Base-by-base conservation (phyloP, 2,329 filamentous ascomycete species). In the Bipolaris victoriae region DNA sequence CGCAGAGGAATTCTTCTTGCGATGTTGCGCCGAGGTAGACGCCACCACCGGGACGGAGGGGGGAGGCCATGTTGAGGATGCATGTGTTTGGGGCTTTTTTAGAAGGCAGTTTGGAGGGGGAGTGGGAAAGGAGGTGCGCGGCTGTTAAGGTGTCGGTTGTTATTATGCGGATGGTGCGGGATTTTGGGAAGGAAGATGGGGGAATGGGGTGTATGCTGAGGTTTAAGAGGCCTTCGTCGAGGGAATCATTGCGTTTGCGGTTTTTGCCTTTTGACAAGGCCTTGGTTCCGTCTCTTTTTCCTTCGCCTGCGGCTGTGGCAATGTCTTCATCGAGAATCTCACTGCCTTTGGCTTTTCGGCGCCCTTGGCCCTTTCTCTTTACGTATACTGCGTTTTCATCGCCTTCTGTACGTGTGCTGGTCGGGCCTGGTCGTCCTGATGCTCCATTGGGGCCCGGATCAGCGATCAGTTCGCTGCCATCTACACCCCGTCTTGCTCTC, bases 31-130 rank as follows among this genome's bases (percentile, higher is more conserved):
- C 87, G 13, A 81, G 80, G 0, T 88, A 71, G 29, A 88, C 82
- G 0, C 86, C 87, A 7, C 86, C 86, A 11, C 87, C 87, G 0
- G 86, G 84, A 0, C 81, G 80, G 0, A 87, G 78, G 0, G 85
- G 84, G 0, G 86, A 88, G 0, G 85, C 86, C 85, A 88, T 88
- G 70, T 87, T 88, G 3, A 89, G 77, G 22, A 89, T 77, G 3
- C 80, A 84, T 1, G 85, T 78, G 36, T 81, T 81, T 1, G 67
- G 63, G 10, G 70, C 45, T 35, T 73, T 69, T 20, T 64, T 67
- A 3, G 31, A 46, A 4, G 45, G 39, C 15, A 49, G 18, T 33
- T 62, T 58, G 1, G 29, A 26, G 2, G 58, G 59, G 2, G 58
- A 64, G 43, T 54, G 62, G 5, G 66, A 57, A 33, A 81, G 76